Conservation (phyloP, 768 basidiomycete species). For the Lactarius sanguifluus region DNA sequence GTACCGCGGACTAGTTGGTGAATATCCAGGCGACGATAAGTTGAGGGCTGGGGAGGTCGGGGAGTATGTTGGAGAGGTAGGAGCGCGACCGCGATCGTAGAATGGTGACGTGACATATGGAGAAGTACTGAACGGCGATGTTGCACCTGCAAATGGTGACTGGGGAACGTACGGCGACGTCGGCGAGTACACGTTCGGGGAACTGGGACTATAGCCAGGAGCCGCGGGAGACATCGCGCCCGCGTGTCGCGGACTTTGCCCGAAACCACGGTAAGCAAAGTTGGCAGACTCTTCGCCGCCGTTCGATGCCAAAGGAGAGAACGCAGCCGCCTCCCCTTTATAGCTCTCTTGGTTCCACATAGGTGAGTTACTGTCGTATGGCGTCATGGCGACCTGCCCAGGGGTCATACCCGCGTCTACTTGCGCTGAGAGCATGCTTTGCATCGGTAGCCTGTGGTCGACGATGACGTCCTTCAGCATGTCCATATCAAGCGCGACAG, state of each 20-base stretch:
- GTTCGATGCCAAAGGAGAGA: constrained; percentile 91
- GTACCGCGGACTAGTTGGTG: constrained; percentile 74
- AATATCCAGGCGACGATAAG: constrained; percentile 72
- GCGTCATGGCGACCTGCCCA: constrained; percentile 92
- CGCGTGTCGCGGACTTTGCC: constrained; percentile 82
- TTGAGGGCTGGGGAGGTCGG: constrained; percentile 85
- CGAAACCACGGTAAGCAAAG: constrained; percentile 73
- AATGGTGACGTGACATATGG: constrained; percentile 86
- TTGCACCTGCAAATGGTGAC: constrained; percentile 79
- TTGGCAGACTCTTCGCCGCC: constrained; percentile 76
- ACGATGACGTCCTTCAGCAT: constrained; percentile 99
- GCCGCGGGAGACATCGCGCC: constrained; percentile 88
- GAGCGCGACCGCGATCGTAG: constrained; percentile 61
- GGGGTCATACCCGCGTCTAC: constrained; percentile 89
- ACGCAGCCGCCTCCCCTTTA: constrained; percentile 84
- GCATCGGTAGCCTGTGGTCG: constrained; percentile 89
- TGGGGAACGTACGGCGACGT: constrained; percentile 89
- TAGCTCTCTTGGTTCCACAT: constrained; percentile 73
- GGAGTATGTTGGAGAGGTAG: constrained; percentile 83
- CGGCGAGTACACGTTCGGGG: constrained; percentile 85
- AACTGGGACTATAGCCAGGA: constrained; percentile 87
- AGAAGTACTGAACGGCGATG: constrained; percentile 79
- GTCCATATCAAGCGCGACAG: constrained; percentile 91
- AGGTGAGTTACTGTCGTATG: constrained; percentile 91
- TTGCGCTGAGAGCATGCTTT: constrained; percentile 73